Evolutionary conservation across 129 eudicot genomes (phyloP).

Genomic region (Ambrosia artemisiifolia): DNA sequence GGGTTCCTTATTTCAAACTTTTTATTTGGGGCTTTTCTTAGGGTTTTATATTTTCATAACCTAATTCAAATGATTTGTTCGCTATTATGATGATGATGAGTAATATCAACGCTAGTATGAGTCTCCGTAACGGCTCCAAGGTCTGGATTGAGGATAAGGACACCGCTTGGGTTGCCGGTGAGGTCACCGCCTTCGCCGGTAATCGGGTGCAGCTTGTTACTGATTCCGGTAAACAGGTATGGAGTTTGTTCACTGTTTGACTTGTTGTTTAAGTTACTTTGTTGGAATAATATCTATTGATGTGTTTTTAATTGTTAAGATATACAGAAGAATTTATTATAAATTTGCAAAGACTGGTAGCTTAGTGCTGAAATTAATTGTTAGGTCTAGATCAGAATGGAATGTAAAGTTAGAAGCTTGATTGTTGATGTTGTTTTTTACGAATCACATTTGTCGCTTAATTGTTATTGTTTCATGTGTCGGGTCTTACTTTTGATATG

Average conservation of each 20-base stretch:
- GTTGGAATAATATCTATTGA: slow-evolving; percentile 13
- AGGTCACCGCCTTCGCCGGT: slow-evolving; percentile 63
- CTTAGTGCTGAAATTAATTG: no score
- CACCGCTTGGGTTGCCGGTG: slow-evolving; percentile 77
- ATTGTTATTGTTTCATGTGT: slow-evolving; percentile 1
- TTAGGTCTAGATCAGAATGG: slow-evolving; percentile 10
- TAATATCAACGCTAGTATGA: slow-evolving; percentile 38
- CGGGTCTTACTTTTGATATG: background rate
- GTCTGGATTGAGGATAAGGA: slow-evolving; percentile 87
- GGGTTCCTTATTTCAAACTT: slow-evolving; percentile 38
- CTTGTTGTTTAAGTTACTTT: slow-evolving; percentile 28
- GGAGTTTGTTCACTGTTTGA: slow-evolving; percentile 4
- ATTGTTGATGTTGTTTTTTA: no score
- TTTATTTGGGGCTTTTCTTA: slow-evolving; percentile 18
- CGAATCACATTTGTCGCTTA: no score
- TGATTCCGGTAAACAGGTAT: slow-evolving; percentile 36
- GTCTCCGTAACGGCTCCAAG: slow-evolving; percentile 76
- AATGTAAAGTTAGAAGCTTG: slow-evolving; percentile 6
- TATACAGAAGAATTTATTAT: no score
- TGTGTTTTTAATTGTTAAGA: no score
- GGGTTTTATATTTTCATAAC: slow-evolving; percentile 20
- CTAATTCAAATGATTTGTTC: slow-evolving; percentile 9
- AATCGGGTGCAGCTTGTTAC: slow-evolving; percentile 71
- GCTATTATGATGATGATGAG: slow-evolving; percentile 14
- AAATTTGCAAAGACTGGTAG: no score